A percentile compares a stretch with the other conserved stretches of the same genome.
Evolutionary conservation across 2,329 filamentous ascomycete species (phyloP).

Genomic region (Capronia americana): DNA sequence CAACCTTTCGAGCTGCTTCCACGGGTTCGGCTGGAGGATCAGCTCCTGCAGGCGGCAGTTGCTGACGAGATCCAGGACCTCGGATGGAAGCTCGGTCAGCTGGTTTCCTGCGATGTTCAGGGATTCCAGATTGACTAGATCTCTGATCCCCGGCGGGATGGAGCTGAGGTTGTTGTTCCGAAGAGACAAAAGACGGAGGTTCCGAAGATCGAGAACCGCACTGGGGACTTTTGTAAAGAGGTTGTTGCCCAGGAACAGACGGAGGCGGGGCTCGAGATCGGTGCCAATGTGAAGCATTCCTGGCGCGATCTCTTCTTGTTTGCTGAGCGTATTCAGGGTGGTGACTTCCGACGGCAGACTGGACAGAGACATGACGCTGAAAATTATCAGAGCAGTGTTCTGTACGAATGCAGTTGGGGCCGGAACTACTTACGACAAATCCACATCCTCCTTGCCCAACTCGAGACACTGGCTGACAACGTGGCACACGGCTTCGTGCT

Average conservation of each 20-base stretch:
- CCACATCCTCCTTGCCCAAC: constrained; percentile 52
- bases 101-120: constrained; percentile 55
- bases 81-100: constrained; percentile 52
- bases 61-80: constrained; percentile 50
- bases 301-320: constrained; percentile 36
- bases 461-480: constrained; percentile 52
- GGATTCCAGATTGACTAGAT: constrained; percentile 50
- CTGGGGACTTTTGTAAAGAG: constrained; percentile 46
- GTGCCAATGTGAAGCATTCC: constrained; percentile 37
- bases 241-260: constrained; percentile 54
- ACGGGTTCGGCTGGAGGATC: constrained; percentile 34
- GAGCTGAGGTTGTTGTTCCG: constrained; percentile 54
- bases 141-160: constrained; percentile 51
- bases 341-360: constrained; percentile 31
- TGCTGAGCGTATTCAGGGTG: constrained; percentile 33
- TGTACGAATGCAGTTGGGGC: neutral
- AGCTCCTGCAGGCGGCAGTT: constrained; percentile 28
- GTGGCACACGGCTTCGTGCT: constrained; percentile 47
- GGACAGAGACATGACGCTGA: constrained; percentile 28
- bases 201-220: constrained; percentile 51
- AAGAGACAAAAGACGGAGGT: constrained; percentile 53
- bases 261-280: constrained; percentile 49
- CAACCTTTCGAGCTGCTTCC: constrained; percentile 8
- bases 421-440: constrained; percentile 50
- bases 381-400: neutral